Evolutionary conservation across 371 early-diverging fungal species (phyloP).

Genomic region (Mortierella sp.): DNA sequence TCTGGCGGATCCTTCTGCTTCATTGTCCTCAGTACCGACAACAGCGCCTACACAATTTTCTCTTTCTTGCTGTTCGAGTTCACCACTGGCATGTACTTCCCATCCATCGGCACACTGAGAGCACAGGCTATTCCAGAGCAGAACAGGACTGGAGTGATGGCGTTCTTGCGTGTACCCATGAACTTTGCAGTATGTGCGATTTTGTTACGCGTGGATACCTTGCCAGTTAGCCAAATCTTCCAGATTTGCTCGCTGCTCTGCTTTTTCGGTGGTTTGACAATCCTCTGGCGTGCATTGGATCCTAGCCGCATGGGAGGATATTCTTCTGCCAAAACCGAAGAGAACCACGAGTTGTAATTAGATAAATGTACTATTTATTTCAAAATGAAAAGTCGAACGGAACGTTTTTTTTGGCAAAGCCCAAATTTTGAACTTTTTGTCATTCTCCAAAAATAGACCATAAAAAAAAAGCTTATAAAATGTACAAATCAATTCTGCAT

Average conservation of each 20-base stretch:
- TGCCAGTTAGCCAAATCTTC: constrained; percentile 59
- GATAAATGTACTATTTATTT: neutral
- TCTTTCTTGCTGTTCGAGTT: constrained; percentile 75
- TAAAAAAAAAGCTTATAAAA: neutral
- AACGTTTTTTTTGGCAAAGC: neutral
- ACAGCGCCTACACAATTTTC: constrained; percentile 41
- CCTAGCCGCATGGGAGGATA: constrained; percentile 35
- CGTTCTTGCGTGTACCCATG: constrained; percentile 81
- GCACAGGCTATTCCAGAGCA: constrained; percentile 80
- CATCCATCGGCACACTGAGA: constrained; percentile 75
- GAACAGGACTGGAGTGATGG: constrained; percentile 81
- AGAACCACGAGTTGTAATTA: constrained; percentile 29
- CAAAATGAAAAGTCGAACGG: neutral
- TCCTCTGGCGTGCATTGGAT: constrained; percentile 49
- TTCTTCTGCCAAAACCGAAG: constrained; percentile 20
- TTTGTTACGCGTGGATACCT: constrained; percentile 67
- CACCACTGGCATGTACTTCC: constrained; percentile 83
- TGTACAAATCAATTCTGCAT: neutral
- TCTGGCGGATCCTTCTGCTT: constrained; percentile 47
- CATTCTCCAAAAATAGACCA: neutral
- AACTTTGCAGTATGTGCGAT: constrained; percentile 81
- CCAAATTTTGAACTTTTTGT: neutral
- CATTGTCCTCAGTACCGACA: constrained; percentile 24
- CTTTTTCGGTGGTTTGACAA: constrained; percentile 42
- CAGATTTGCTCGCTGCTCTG: constrained; percentile 61